Evolutionary conservation across 805 yeast species (phyloP), one percentile per base, ranked within the genome.

Genomic region (Starmerella potacharoeniae): DNA sequence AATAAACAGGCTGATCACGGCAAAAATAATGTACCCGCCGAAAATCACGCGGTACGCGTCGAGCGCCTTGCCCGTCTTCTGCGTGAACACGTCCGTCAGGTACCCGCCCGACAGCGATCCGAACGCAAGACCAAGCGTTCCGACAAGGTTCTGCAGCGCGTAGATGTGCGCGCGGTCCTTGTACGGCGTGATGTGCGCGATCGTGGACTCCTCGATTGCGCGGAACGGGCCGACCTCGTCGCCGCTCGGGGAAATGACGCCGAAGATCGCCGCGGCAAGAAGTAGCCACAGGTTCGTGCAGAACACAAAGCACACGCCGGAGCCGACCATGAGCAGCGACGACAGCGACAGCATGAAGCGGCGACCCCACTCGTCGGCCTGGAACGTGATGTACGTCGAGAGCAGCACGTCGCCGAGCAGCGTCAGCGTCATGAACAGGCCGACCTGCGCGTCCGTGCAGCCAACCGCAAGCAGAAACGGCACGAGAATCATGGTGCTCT

Each of bases 181-280:
- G 17, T 49, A 45, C 1, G 55, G 50, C 0, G 95, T 83, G 59
- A 88, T 70, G 67, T 86, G 91, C 0, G 95, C 93, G 50, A 88
- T 73, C 41, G 86, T 77, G 1, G 91, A 81, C 65, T 87, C 95
- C 66, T 88, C 96, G 33, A 88, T 81, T 0, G 93, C 80, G 64
- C 85, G 83, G 68, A 88, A 88, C 0, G 96, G 96, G 0, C 96
- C 96, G 0, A 90, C 86, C 64, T 88, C 96, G 64, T 83, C 89
- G 29, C 96, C 95, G 33, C 87, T 80, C 1, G 95, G 93, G 2
- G 95, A 85, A 7, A 88, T 84, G 16, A 88, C 95, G 1, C 96
- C 96, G 34, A 86, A 55, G 2, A 86, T 77, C 2, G 95, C 93
- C 8, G 93, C 93, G 2, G 74, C 29, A 22, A 88, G 69, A 41